Evolutionary conservation across 345 rosid species (phyloP).

Genomic region (Diplotaxis tenuifolia): DNA sequence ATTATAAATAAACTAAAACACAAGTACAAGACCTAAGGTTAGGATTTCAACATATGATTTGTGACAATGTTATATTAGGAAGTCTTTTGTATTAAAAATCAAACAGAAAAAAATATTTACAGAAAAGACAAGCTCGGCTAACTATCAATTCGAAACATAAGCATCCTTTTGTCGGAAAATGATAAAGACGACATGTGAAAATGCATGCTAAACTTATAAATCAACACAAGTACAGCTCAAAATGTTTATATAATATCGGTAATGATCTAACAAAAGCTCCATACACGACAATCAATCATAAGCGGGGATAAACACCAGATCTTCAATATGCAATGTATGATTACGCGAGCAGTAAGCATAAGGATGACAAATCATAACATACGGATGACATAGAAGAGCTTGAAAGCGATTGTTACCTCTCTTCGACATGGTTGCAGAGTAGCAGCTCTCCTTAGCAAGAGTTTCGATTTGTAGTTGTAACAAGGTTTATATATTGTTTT

Average conservation of each 20-base stretch:
- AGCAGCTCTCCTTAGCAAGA: conserved; percentile 25
- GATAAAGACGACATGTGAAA: neutral
- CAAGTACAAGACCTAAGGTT: too few species aligned
- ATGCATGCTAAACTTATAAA: neutral
- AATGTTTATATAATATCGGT: neutral
- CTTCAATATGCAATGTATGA: neutral
- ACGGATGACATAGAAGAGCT: neutral
- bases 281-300: neutral
- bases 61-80: too few species aligned
- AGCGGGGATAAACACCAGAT: neutral
- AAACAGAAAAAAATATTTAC: neutral
- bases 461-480: neutral
- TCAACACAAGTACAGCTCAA: neutral
- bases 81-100: too few species aligned
- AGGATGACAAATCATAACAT: neutral
- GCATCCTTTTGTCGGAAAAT: neutral
- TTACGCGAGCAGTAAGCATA: neutral
- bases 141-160: neutral
- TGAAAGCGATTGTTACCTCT: conserved; percentile 29
- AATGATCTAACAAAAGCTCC: neutral
- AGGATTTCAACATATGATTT: too few species aligned
- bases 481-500: conserved; percentile 22
- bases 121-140: neutral
- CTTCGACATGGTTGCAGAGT: conserved; percentile 41
- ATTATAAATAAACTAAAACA: too few species aligned